These are phyloP conservation scores for Beauveria bassiana DNA, from an alignment of 2,329 filamentous ascomycete species.

Conservation along the genomic window DNA sequence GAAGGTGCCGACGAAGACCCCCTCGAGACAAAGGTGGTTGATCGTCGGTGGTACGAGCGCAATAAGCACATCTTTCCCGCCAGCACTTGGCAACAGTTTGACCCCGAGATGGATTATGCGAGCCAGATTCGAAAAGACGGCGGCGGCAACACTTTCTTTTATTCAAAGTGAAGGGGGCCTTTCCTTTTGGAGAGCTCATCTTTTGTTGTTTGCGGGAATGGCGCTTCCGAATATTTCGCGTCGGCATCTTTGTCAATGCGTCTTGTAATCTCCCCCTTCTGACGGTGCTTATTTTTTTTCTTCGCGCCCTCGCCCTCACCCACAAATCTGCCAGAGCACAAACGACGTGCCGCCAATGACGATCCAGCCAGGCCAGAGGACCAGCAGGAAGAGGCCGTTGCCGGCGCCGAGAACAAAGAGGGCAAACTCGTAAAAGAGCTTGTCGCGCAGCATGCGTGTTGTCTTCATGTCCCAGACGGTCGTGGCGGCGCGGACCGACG, in stretches of 20 bases:
- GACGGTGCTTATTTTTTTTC: neutral
- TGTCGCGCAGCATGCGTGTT: constrained; percentile 32
- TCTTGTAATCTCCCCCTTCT: too few species aligned
- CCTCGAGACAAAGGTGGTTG: constrained; percentile 82
- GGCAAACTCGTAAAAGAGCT: constrained; percentile 44
- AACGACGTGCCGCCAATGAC: constrained; percentile 33
- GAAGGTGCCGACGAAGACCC: constrained; percentile 72
- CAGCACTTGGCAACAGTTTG: constrained; percentile 92
- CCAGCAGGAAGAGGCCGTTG: constrained; percentile 39
- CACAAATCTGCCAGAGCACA: constrained; percentile 25
- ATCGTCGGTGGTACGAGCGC: constrained; percentile 91
- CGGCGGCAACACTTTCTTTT: constrained; percentile 91
- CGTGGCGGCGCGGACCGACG: constrained; percentile 21
- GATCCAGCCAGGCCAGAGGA: constrained; percentile 53
- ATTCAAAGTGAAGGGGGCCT: constrained; percentile 36
- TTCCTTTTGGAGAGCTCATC: neutral
- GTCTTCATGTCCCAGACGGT: constrained; percentile 31
- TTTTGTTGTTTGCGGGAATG: neutral
- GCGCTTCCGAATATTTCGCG: neutral
- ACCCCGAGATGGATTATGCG: constrained; percentile 79
- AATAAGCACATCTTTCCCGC: constrained; percentile 99
- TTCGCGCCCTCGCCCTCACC: constrained; percentile 19
- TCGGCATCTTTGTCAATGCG: neutral
- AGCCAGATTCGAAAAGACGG: constrained; percentile 71
- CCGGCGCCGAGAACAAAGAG: constrained; percentile 42